Percentiles rank a stretch among this genome's conserved stretches.
phyloP scores from a whole-genome alignment of 176 grass and related monocot genomes.

The Eragrostis curvula region DNA sequence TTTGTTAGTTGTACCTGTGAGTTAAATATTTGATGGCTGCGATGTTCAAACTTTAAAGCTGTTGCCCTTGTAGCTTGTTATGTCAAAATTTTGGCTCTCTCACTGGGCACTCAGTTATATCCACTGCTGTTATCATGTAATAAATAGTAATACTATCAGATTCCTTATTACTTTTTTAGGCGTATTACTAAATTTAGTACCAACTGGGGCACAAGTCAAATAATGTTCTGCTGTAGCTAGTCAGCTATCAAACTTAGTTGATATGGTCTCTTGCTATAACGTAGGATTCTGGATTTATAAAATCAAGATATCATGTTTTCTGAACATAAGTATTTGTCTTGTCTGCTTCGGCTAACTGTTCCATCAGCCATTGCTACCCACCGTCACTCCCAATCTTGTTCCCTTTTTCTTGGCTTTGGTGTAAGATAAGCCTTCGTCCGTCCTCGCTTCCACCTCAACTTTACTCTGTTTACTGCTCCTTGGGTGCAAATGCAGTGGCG shows the following conservation, averaged over 20 bases:
- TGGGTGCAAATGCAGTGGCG: background rate
- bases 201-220: background rate
- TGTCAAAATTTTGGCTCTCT: too few relatives aligned
- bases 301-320: background rate
- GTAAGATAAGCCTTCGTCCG: background rate
- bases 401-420: background rate
- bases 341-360: background rate
- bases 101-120: background rate
- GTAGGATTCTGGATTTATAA: background rate
- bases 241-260: background rate
- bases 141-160: background rate
- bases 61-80: slow-evolving; percentile 5
- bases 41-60: background rate
- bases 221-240: slow-evolving; percentile 5
- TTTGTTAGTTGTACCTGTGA: background rate
- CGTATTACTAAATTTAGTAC: slow-evolving; percentile 3
- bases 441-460: background rate
- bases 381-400: background rate
- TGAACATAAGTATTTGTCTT: background rate
- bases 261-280: background rate
- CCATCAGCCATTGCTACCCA: background rate
- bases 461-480: background rate
- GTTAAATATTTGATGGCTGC: too few relatives aligned
- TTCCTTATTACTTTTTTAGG: background rate
- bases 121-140: background rate